Conservation (phyloP, 2,329 filamentous ascomycete genomes). For the Myriosclerotinia scirpicola region DNA sequence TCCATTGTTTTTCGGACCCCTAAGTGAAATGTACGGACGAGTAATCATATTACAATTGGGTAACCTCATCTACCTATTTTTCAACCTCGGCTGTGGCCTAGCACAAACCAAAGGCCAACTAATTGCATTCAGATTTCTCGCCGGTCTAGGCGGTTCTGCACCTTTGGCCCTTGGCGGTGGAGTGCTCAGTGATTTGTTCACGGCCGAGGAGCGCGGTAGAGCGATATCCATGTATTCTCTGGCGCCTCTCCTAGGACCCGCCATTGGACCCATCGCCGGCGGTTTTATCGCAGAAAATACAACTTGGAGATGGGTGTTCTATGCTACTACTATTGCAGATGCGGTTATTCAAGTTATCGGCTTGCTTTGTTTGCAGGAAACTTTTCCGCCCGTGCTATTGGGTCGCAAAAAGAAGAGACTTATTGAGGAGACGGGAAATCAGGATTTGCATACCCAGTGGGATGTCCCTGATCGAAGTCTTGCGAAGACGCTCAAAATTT, state of each 20-base stretch:
- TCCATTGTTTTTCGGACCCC: constrained; percentile 59
- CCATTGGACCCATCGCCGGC: constrained; percentile 43
- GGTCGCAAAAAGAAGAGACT: constrained; percentile 47
- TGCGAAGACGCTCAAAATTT: constrained; percentile 43
- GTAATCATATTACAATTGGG: constrained; percentile 45
- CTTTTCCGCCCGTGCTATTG: constrained; percentile 51
- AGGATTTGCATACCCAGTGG: constrained; percentile 47
- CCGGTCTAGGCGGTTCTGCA: constrained; percentile 50
- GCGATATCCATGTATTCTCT: constrained; percentile 43
- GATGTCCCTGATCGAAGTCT: constrained; percentile 46
- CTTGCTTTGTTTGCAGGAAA: constrained; percentile 48
- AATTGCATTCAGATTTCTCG: constrained; percentile 48
- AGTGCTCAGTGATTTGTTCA: constrained; percentile 50
- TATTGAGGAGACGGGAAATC: constrained; percentile 53
- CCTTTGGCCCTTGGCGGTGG: constrained; percentile 48
- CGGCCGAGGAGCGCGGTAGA: constrained; percentile 48
- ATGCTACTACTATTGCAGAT: constrained; percentile 49
- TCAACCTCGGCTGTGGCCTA: constrained; percentile 54
- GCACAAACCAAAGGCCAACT: constrained; percentile 47
- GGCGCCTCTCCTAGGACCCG: constrained; percentile 39
- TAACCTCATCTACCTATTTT: constrained; percentile 54
- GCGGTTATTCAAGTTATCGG: constrained; percentile 46
- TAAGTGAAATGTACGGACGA: constrained; percentile 53
- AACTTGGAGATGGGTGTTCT: constrained; percentile 57
- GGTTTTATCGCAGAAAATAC: constrained; percentile 40